These are phyloP conservation scores for Sporothrix pseudoabietina DNA, from an alignment of 2,329 filamentous ascomycete species.

Conservation along the genomic window DNA sequence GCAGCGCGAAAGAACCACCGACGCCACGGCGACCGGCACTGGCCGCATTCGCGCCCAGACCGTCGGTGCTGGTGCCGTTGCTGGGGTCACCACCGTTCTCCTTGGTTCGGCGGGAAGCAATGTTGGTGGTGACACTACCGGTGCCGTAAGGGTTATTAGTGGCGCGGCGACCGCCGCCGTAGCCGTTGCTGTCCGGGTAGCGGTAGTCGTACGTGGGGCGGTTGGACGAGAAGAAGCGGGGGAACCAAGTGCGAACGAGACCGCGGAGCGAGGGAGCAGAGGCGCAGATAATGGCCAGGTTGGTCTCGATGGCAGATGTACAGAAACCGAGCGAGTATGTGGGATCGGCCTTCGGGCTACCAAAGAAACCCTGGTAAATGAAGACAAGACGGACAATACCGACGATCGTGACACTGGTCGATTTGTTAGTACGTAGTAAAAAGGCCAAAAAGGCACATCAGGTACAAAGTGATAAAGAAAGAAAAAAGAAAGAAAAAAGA, in stretches of 20 bases:
- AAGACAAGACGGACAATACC: constrained; percentile 43
- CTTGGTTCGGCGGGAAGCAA: constrained; percentile 28
- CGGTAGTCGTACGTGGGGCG: constrained; percentile 30
- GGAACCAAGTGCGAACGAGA: constrained; percentile 34
- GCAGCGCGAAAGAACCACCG: constrained; percentile 35
- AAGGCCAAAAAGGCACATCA: too few relatives aligned
- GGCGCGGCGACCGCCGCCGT: constrained; percentile 18
- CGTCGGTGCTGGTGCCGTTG: constrained; percentile 12
- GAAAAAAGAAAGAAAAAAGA: neutral
- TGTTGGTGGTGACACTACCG: constrained; percentile 30
- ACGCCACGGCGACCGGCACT: constrained; percentile 10
- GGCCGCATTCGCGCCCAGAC: constrained; percentile 7
- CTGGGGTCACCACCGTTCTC: neutral
- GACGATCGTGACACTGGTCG: constrained; percentile 43
- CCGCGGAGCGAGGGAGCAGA: constrained; percentile 39
- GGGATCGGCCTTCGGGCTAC: constrained; percentile 36
- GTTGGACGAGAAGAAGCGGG: constrained; percentile 34
- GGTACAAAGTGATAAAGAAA: neutral
- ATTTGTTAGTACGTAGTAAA: constrained; percentile 1
- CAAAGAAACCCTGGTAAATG: constrained; percentile 42
- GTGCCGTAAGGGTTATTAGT: constrained; percentile 27
- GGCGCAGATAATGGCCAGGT: constrained; percentile 48
- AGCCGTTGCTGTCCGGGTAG: constrained; percentile 25
- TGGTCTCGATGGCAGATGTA: constrained; percentile 46
- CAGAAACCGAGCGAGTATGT: constrained; percentile 43